Evolutionary conservation across 148 eudicot species (phyloP).

Genomic region (Silene conica): DNA sequence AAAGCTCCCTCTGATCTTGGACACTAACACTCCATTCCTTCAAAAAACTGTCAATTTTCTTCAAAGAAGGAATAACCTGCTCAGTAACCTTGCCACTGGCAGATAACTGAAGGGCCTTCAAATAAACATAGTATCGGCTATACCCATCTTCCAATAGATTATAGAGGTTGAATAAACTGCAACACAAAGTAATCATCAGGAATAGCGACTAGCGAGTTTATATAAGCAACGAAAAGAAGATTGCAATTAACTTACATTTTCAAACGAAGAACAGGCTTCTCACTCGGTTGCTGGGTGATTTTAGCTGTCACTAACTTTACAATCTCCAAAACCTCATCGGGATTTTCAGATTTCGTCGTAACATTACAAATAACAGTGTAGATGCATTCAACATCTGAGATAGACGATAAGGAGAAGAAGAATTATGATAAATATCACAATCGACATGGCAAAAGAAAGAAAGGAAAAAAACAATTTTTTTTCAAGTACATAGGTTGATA

Average conservation of each 20-base stretch:
- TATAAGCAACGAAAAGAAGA: slow-evolving; percentile 3
- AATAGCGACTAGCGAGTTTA: slow-evolving; percentile 2
- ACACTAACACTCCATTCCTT: slow-evolving; percentile 83
- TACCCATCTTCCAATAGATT: slow-evolving; percentile 76
- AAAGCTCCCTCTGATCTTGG: slow-evolving; percentile 77
- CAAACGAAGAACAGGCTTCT: slow-evolving; percentile 76
- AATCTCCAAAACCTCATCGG: slow-evolving; percentile 72
- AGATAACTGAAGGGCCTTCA: slow-evolving; percentile 85
- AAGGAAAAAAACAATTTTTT: not conserved
- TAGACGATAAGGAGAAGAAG: not conserved
- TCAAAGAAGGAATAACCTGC: slow-evolving; percentile 69
- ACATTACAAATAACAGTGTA: slow-evolving; percentile 79
- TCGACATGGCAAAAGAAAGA: not conserved
- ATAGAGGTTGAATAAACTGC: slow-evolving; percentile 88
- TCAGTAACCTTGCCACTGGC: slow-evolving; percentile 70
- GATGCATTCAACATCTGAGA: slow-evolving; percentile 76
- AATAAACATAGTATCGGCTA: slow-evolving; percentile 68
- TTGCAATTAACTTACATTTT: slow-evolving; percentile 49
- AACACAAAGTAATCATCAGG: slow-evolving; percentile 5
- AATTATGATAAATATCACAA: not conserved
- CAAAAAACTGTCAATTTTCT: slow-evolving; percentile 71
- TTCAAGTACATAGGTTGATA: not conserved
- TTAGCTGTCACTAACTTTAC: slow-evolving; percentile 72
- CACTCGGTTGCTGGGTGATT: slow-evolving; percentile 64
- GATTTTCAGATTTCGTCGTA: slow-evolving; percentile 62